phyloP scores from a whole-genome alignment of 2,329 filamentous ascomycete genomes.

The Nemania abortiva region DNA sequence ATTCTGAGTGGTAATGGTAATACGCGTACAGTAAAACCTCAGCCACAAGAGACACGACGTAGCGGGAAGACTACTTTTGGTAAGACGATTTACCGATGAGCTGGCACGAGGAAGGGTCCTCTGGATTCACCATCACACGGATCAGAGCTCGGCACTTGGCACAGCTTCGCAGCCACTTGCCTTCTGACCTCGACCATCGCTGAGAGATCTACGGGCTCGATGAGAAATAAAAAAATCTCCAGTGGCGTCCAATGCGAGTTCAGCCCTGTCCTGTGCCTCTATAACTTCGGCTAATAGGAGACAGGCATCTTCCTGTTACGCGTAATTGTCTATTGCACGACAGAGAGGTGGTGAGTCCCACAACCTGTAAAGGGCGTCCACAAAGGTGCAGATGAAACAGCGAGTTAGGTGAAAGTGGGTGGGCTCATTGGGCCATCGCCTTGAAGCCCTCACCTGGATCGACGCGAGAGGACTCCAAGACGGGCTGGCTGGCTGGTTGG shows the following conservation, averaged over 20 bases:
- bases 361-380: constrained; percentile 2
- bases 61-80: not conserved
- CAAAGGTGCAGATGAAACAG: constrained; percentile 9
- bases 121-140: constrained; percentile 5
- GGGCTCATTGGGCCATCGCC: not conserved
- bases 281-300: not conserved
- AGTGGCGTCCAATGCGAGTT: constrained; percentile 24
- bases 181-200: not conserved
- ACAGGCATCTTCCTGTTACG: constrained; percentile 1
- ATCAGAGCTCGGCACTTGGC: constrained; percentile 9
- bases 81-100: not conserved
- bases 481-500: not conserved
- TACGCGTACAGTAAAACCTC: not conserved
- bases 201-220: not conserved
- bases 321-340: constrained; percentile 1
- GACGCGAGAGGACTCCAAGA: not conserved
- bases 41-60: not conserved
- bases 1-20: not conserved
- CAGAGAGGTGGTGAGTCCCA: constrained; percentile 16
- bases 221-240: constrained; percentile 1
- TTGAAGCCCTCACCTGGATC: not conserved
- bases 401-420: not conserved
- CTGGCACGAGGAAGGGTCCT: not conserved
- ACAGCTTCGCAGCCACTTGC: constrained; percentile 20
- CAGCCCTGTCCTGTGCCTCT: constrained; percentile 6